Evolutionary conservation across 1,284 basidiomycete species (phyloP), one percentile per base, ranked within the genome.

Genomic region (Trichosporon sp.): DNA sequence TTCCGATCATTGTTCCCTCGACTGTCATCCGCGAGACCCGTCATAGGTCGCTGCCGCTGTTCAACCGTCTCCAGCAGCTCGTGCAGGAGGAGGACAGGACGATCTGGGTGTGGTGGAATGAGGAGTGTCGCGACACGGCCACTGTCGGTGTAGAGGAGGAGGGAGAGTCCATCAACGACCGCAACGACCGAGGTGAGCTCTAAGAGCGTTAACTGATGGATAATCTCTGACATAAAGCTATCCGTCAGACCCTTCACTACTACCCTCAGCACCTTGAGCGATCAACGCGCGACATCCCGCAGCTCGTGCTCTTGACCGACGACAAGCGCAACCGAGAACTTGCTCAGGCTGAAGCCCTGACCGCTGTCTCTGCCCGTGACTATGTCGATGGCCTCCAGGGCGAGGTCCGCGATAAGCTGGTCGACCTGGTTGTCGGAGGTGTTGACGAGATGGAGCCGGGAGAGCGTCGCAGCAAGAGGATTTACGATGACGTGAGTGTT

Each of bases 1-100:
- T 90, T 0, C 90, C 91, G 0, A 86, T 96, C 61, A 88, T 99
- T 60, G 83, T 99, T 11, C 85, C 97, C 1, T 96, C 99, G 79
- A 99, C 95, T 0, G 94, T 97, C 1, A 83, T 97, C 58, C 92
- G 96, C 70, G 96, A 99, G 85, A 93, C 97, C 64, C 85, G 95
- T 62, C 95, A 99, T 79, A 86, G 95, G 29, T 95, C 92, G 0
- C 81, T 99, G 32, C 96, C 96, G 0, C 83, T 99, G 16, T 94
- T 92, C 81, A 97, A 95, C 77, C 88, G 93, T 27, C 84, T 97
- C 63, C 92, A 91, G 71, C 86, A 89, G 1, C 82, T 97, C 34
- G 83, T 89, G 29, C 88, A 86, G 68, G 86, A 87, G 69, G 93
- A 95, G 61, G 90, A 91, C 67, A 89, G 92, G 73, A 66, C 70